Evolutionary conservation across 1,284 basidiomycete genomes (phyloP).

Genomic region (Irpex sp.): DNA sequence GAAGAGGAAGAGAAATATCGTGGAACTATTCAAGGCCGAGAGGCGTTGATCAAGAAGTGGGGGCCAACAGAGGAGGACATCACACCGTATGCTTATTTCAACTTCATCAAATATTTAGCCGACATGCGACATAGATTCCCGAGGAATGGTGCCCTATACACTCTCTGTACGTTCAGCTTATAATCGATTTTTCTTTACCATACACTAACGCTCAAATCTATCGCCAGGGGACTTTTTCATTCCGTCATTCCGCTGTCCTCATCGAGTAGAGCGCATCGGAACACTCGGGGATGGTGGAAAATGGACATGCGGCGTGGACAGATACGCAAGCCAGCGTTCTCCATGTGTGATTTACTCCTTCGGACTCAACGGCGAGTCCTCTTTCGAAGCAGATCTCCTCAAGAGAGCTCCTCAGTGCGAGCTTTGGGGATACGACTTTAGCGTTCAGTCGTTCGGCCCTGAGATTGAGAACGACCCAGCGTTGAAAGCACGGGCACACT

Average conservation of each 20-base stretch:
- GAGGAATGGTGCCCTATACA: slow-evolving; percentile 16
- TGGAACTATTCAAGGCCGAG: slow-evolving; percentile 11
- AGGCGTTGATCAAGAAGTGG: slow-evolving; percentile 19
- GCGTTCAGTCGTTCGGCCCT: slow-evolving; percentile 43
- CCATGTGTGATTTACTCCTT: slow-evolving; percentile 42
- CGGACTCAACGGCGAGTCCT: slow-evolving; percentile 47
- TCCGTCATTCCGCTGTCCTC: slow-evolving; percentile 39
- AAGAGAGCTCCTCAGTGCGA: slow-evolving; percentile 35
- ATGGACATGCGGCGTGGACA: slow-evolving; percentile 44
- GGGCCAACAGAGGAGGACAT: slow-evolving; percentile 17
- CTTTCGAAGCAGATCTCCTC: slow-evolving; percentile 46
- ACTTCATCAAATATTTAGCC: background rate
- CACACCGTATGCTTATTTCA: slow-evolving; percentile 11
- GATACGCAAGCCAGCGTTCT: slow-evolving; percentile 30
- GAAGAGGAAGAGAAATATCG: slow-evolving; percentile 18
- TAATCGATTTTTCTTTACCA: background rate
- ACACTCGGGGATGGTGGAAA: slow-evolving; percentile 46
- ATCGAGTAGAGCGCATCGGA: slow-evolving; percentile 37
- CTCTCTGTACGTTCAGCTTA: slow-evolving; percentile 12
- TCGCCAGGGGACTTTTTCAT: slow-evolving; percentile 44
- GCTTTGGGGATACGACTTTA: slow-evolving; percentile 51
- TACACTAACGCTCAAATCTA: background rate
- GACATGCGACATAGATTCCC: slow-evolving; percentile 10
- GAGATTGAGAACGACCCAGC: slow-evolving; percentile 32
- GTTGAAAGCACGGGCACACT: slow-evolving; percentile 33